A percentile compares a stretch with the other conserved stretches of the same genome.
These are phyloP conservation scores for Citrullus mucosospermus DNA, from an alignment of 306 rosid genomes.

Conservation along the genomic window DNA sequence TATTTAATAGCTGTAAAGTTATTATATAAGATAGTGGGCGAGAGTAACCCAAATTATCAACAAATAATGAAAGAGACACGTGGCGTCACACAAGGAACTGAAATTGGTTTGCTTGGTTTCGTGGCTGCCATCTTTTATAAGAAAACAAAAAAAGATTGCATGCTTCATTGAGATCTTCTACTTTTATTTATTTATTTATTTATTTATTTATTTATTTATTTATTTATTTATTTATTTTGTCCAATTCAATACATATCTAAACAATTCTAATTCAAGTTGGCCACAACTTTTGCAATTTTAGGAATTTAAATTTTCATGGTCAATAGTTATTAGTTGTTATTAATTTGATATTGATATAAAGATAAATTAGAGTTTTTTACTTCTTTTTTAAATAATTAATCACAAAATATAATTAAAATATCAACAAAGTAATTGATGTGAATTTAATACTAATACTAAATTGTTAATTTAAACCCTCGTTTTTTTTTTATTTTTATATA, in stretches of 20 bases:
- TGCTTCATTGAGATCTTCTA: neutral
- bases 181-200: neutral
- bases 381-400: too few species aligned
- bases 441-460: too few species aligned
- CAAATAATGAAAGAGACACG: neutral
- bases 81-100: neutral
- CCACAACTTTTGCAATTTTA: neutral
- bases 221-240: neutral
- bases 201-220: neutral
- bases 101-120: neutral
- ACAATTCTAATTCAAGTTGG: neutral
- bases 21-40: neutral
- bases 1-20: neutral
- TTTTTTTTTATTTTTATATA: too few species aligned
- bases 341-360: too few species aligned
- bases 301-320: too few species aligned
- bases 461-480: too few species aligned
- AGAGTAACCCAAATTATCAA: neutral
- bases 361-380: too few species aligned
- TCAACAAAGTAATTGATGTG: too few species aligned
- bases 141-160: neutral
- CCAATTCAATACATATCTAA: neutral
- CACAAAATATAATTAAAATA: too few species aligned
- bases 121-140: neutral
- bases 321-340: too few species aligned